phyloP scores from a whole-genome alignment of 2,329 filamentous ascomycete species.

The Fusarium succisae region DNA sequence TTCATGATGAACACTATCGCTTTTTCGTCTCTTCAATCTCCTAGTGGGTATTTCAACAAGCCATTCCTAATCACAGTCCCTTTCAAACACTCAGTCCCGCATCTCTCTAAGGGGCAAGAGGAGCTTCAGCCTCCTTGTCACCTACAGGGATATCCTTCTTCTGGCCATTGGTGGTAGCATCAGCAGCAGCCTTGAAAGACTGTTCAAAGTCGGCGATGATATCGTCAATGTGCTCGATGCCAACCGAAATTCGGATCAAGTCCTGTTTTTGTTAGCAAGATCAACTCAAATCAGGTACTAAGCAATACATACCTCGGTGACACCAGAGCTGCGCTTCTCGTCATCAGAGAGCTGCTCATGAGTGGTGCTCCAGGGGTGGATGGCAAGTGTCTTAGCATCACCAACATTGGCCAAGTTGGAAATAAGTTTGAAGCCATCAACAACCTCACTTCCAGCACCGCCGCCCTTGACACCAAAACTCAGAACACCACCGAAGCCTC shows the following conservation, averaged over 20 bases:
- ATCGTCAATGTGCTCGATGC: slow-evolving; percentile 96
- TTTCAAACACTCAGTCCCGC: neutral
- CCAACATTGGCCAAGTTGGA: slow-evolving; percentile 97
- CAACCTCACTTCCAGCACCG: slow-evolving; percentile 82
- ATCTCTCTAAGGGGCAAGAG: slow-evolving; percentile 32
- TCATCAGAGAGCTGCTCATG: slow-evolving; percentile 89
- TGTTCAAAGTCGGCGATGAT: slow-evolving; percentile 97
- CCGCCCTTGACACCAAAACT: slow-evolving; percentile 95
- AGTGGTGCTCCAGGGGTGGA: slow-evolving; percentile 95
- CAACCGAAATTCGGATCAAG: slow-evolving; percentile 93
- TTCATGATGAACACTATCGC: neutral
- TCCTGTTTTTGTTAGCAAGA: slow-evolving; percentile 60
- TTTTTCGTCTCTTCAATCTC: slow-evolving; percentile 4
- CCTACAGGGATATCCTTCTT: slow-evolving; percentile 32
- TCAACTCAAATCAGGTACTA: neutral
- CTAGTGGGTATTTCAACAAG: slow-evolving; percentile 29
- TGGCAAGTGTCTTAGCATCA: slow-evolving; percentile 93
- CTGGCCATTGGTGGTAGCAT: slow-evolving; percentile 51
- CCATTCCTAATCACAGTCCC: slow-evolving; percentile 3
- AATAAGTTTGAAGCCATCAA: slow-evolving; percentile 94
- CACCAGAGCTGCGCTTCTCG: slow-evolving; percentile 82
- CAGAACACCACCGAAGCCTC: slow-evolving; percentile 89
- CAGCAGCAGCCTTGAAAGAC: slow-evolving; percentile 74
- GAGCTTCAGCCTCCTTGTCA: slow-evolving; percentile 52
- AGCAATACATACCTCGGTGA: slow-evolving; percentile 70